Percentiles rank a stretch among this genome's conserved stretches.
Conservation (phyloP, 495 filamentous ascomycete genomes). For the Aspergillus bridgeri region DNA sequence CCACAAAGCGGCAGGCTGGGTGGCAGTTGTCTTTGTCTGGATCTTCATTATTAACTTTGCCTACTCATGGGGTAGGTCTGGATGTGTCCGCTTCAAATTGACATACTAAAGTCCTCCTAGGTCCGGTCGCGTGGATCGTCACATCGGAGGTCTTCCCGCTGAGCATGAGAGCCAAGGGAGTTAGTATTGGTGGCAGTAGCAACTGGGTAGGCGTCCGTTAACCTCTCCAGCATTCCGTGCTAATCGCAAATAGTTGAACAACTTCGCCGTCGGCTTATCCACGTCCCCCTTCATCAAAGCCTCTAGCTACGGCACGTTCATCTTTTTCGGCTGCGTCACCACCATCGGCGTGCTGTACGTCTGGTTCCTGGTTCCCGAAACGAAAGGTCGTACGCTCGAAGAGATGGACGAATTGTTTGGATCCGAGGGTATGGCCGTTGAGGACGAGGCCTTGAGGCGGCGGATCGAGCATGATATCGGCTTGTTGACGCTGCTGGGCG, state of each 20-base stretch:
- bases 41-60: conserved; percentile 45
- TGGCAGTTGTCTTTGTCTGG: conserved; percentile 42
- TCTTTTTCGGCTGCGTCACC: conserved; percentile 49
- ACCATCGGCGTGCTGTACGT: conserved; percentile 47
- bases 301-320: conserved; percentile 40
- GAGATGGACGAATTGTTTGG: conserved; percentile 55
- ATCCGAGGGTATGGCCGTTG: conserved; percentile 28
- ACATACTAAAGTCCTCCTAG: conserved; percentile 8
- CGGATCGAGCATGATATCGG: conserved; percentile 37
- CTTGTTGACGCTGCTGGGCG: conserved; percentile 27
- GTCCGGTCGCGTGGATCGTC: conserved; percentile 44
- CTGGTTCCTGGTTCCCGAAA: conserved; percentile 53
- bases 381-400: conserved; percentile 54
- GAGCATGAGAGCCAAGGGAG: conserved; percentile 44
- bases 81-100: not conserved
- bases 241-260: conserved; percentile 45
- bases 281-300: conserved; percentile 36
- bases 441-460: conserved; percentile 28
- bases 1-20: conserved; percentile 37
- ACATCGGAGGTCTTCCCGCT: conserved; percentile 45
- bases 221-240: not conserved
- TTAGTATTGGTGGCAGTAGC: conserved; percentile 37
- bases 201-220: conserved; percentile 34
- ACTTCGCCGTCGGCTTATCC: conserved; percentile 41
- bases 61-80: conserved; percentile 38